phyloP scores from a whole-genome alignment of 2,329 filamentous ascomycete genomes.

The Penicillium sp. region DNA sequence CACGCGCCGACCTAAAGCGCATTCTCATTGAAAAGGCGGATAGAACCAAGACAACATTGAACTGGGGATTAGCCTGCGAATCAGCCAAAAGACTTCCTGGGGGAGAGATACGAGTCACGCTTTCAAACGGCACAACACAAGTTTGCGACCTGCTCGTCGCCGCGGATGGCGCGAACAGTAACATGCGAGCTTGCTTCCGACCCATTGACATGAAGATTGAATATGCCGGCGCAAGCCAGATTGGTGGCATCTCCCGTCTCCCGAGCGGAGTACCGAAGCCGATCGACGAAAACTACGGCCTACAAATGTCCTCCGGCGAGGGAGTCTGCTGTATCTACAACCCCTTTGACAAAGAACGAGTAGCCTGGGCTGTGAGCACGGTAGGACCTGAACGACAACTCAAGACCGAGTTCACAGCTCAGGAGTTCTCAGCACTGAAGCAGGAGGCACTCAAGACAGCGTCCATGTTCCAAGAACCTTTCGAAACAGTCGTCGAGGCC shows the following conservation, averaged over 20 bases:
- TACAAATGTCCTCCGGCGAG: neutral
- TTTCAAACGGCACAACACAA: neutral
- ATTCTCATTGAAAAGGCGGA: neutral
- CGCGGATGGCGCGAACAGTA: neutral
- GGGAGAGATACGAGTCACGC: neutral
- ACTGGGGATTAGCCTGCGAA: neutral
- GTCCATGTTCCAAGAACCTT: neutral
- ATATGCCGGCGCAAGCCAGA: neutral
- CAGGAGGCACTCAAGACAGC: neutral
- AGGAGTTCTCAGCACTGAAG: neutral
- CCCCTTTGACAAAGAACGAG: neutral
- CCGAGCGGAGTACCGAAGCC: neutral
- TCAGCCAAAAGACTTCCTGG: neutral
- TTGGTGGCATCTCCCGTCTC: neutral
- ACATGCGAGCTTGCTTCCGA: neutral
- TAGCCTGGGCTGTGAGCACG: neutral
- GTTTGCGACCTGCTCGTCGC: neutral
- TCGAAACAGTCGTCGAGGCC: neutral
- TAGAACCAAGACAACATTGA: neutral
- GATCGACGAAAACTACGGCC: neutral
- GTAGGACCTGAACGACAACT: neutral
- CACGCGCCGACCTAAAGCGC: neutral
- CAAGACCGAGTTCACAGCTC: neutral
- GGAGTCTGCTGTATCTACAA: neutral
- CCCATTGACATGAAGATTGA: neutral